Base-by-base conservation (phyloP, 805 yeast genomes). In the Candida vartiovaarae region DNA sequence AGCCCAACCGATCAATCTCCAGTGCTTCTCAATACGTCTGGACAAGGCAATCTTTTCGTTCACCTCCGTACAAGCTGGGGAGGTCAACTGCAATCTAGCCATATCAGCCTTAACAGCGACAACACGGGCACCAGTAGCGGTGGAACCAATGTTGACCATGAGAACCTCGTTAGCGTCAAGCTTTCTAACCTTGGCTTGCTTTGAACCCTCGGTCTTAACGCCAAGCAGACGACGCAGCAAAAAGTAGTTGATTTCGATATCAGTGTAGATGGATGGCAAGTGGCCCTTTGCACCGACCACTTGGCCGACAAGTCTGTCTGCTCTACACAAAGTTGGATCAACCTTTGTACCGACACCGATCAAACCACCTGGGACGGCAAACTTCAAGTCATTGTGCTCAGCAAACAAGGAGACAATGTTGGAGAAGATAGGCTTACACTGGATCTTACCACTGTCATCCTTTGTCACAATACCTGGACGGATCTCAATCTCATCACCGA, bases 1-100 rank as follows among this genome's bases (percentile, higher is more conserved):
- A 57, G 99, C 99, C 99, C 99, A 93, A 60, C 99, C 99, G 71
- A 93, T 93, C 66, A 93, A 77, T 78, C 99, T 93, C 96, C 97
- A 93, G 69, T 93, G 99, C 80, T 91, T 91, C 66, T 93, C 99
- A 59, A 93, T 93, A 79, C 99, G 90, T 78, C 99, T 86, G 37
- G 97, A 89, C 62, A 93, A 74, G 34, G 99, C 99, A 67, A 93
- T 91, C 83, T 93, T 91, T 74, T 93, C 99, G 56, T 95, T 87
- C 41, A 91, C 77, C 74, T 91, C 97, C 33, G 99, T 91, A 81
- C 99, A 93, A 39, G 98, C 99, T 44, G 99, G 99, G 39, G 96
- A 82, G 39, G 98, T 91, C 64, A 93, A 78, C 63, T 88, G 89
- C 62, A 93, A 76, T 76, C 96, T 87, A 38, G 99, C 99, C 96